Base-by-base conservation (phyloP, 2,329 filamentous ascomycete species). In the Arthrobotrys sinensis region DNA sequence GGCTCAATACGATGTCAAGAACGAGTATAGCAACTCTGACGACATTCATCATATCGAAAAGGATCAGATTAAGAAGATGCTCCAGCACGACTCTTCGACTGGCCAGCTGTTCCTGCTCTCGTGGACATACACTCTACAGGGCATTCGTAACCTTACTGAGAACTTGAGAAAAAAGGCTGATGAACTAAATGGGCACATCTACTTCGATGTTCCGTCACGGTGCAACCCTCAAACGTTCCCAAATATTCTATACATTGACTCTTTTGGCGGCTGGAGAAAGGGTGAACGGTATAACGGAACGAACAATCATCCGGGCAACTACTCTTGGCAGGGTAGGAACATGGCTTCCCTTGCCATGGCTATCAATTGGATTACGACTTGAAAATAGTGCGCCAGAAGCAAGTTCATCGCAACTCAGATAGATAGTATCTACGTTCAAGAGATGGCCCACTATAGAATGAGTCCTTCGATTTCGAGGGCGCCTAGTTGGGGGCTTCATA, bases 341-440 rank as follows among this genome's bases (percentile, higher is more conserved):
- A 28, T 69, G 19, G 67, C 67, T n/a, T 50, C 67, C 4, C 46
- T 70, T 19, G 67, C 67, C 12, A 70, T 70, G 55, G 67, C 67
- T 43, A 70, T 70, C 55, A 70, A 70, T 28, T 70, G 55, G 53
- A 50, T 69, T 32, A 60, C 43, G 43, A 67, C 10, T 8, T 67
- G 10, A 10, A 24, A 19, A 21, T 52, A 10, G 4, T 52, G 21
- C 19, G 14, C 21, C 36, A 14, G 48, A 67, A 53, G 19, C 34
- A 40, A 11, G 16, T 40, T 19, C n/a, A 55, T 19, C 11, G 28
- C 4, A 19, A 12, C 12, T 28, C n/a, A 43, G 24, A 36, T 40
- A 14, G 19, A 68, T 36, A 12, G 6, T 21, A 55, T 40, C 50
- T 19, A 19, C n/a, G 63, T 4, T 16, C 50, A 32, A 32, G 46